Base-by-base conservation (phyloP, 2,329 filamentous ascomycete genomes). In the Penicillium sp. region DNA sequence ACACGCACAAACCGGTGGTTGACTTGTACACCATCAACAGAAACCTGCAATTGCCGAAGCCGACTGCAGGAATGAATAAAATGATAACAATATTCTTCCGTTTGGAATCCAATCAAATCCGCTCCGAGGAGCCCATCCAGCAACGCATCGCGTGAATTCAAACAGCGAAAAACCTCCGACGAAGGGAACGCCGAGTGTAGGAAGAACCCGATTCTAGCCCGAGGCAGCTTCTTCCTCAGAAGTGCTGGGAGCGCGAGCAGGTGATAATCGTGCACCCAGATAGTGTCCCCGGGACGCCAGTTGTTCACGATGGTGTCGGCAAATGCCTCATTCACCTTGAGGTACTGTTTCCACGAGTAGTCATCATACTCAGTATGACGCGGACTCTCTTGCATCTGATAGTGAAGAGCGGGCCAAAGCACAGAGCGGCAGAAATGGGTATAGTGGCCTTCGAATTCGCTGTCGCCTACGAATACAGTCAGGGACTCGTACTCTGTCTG, bases 341-440 rank as follows among this genome's bases (percentile, higher is more conserved):
- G 88, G 69, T 97, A 98, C 79, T 91, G 95, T 65, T 91, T 85
- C 91, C 92, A 98, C 0, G 93, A 96, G 75, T 97, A 93, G 68
- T 97, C 93, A 73, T 96, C 89, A 72, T 96, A 98, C 0, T 93
- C 92, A 71, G 96, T 97, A 85, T 92, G 96, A 80, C 96, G 96
- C 39, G 93, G 93, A 70, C 93, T 93, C 73, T 97, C 93, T 2
- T 93, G 93, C 64, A 97, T 96, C 74, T 96, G 92, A 75, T 97
- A 98, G 76, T 98, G 93, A 75, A 97, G 95, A 61, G 96, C 92
- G 1, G 93, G 93, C 92, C 93, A 97, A 9, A 97, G 81, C 50
- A 97, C 96, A 9, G 93, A 90, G 78, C 96, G 96, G 85, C 93
- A 97, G 74, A 93, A 97, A 77, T 97, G 93, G 14, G 88, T 85